Percentiles rank a stretch among this genome's conserved stretches.
These are phyloP conservation scores for Entophlyctis luteolus DNA, from an alignment of 192 early-diverging fungal species.

Conservation along the genomic window DNA sequence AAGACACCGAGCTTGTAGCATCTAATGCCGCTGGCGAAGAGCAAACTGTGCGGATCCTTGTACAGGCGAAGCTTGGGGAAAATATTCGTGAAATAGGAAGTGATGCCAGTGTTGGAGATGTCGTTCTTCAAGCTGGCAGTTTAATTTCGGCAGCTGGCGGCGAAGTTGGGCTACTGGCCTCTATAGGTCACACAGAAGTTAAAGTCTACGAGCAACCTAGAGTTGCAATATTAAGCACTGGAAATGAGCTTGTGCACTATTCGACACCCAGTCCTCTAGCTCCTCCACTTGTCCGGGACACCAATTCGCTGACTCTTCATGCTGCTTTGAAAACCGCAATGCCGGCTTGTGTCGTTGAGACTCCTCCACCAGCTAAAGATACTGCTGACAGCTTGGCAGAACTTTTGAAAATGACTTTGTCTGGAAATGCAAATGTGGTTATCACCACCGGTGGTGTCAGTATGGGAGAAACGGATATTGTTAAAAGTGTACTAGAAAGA, in stretches of 20 bases:
- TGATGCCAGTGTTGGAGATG: constrained; percentile 62
- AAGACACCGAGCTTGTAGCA: constrained; percentile 74
- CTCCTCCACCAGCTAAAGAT: neutral
- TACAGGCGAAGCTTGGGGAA: constrained; percentile 41
- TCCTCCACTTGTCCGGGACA: constrained; percentile 71
- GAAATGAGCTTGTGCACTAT: constrained; percentile 76
- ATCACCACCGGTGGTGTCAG: constrained; percentile 93
- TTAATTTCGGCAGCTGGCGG: constrained; percentile 67
- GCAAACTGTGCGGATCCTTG: constrained; percentile 44
- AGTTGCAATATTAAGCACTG: constrained; percentile 83
- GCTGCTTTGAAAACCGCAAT: constrained; percentile 53
- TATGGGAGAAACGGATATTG: constrained; percentile 94
- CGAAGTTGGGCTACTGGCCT: constrained; percentile 79
- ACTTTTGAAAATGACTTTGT: neutral
- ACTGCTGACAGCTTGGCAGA: constrained; percentile 38
- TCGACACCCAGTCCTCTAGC: constrained; percentile 30
- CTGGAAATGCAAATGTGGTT: constrained; percentile 62
- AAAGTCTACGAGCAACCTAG: constrained; percentile 51
- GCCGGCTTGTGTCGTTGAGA: constrained; percentile 56
- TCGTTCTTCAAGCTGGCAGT: constrained; percentile 57
- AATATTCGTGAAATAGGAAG: constrained; percentile 80
- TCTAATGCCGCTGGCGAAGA: constrained; percentile 57
- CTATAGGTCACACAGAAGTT: constrained; percentile 66
- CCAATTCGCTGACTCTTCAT: constrained; percentile 76
- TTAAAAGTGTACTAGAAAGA: constrained; percentile 83